phyloP scores from a whole-genome alignment of 805 yeast genomes.

The Candida chauliodis region DNA sequence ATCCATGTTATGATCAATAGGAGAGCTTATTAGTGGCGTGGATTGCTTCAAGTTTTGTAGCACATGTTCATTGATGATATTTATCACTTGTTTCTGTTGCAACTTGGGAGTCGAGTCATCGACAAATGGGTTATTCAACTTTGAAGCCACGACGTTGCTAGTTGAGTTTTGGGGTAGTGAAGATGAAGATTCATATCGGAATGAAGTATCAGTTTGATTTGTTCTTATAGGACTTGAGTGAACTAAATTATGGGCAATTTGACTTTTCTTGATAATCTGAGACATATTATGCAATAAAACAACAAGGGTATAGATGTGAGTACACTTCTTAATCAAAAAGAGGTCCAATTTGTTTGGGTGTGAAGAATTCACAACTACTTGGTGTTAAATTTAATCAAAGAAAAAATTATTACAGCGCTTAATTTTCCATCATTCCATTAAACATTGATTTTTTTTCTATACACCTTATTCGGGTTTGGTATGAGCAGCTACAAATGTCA shows the following conservation, averaged over 20 bases:
- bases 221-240: constrained; percentile 3
- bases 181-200: background rate
- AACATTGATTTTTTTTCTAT: no score
- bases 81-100: constrained; percentile 5
- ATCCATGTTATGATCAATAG: constrained; percentile 9
- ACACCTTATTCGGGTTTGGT: constrained; percentile 10
- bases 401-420: background rate
- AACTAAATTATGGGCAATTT: constrained; percentile 5
- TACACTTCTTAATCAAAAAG: no score
- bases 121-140: constrained; percentile 4
- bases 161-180: background rate
- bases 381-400: no score
- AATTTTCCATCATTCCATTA: no score
- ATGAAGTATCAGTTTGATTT: background rate
- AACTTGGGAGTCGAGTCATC: constrained; percentile 1
- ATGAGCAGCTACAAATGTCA: constrained; percentile 61
- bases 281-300: constrained; percentile 4
- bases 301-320: background rate
- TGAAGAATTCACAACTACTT: no score
- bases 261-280: background rate
- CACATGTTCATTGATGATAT: constrained; percentile 6
- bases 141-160: background rate
- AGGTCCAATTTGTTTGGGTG: no score
- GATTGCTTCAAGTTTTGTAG: background rate
- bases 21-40: constrained; percentile 14